These are phyloP conservation scores for Rhynchospora pubera DNA, from an alignment of 176 grass and related monocot genomes.

Conservation along the genomic window DNA sequence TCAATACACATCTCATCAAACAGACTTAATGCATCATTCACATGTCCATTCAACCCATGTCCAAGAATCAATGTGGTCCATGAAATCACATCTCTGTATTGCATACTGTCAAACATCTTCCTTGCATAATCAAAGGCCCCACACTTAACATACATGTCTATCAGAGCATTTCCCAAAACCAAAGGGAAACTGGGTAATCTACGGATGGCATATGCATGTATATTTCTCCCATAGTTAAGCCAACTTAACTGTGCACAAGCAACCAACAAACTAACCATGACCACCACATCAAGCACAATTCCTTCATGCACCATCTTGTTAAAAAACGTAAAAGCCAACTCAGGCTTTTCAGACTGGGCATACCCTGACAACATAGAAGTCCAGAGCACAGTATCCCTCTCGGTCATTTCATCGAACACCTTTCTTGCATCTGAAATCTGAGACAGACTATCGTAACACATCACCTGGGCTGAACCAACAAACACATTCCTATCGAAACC, in stretches of 20 bases:
- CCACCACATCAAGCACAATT: slow-evolving; percentile 45
- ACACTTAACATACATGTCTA: slow-evolving; percentile 73
- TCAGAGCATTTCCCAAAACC: slow-evolving; percentile 45
- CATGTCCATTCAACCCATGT: slow-evolving; percentile 54
- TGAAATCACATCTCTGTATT: slow-evolving; percentile 58
- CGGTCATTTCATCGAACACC: slow-evolving; percentile 57
- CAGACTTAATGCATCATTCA: slow-evolving; percentile 37
- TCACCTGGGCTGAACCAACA: slow-evolving; percentile 48
- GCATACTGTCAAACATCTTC: slow-evolving; percentile 38
- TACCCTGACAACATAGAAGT: slow-evolving; percentile 73
- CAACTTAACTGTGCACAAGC: slow-evolving; percentile 48
- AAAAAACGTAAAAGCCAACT: slow-evolving; percentile 40
- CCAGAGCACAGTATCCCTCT: slow-evolving; percentile 55
- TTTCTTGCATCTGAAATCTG: slow-evolving; percentile 35
- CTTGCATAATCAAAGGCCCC: slow-evolving; percentile 48
- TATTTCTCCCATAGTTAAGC: slow-evolving; percentile 35
- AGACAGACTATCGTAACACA: slow-evolving; percentile 31
- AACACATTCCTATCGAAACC: slow-evolving; percentile 36
- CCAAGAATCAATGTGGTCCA: slow-evolving; percentile 71
- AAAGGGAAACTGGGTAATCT: slow-evolving; percentile 28
- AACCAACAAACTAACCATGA: slow-evolving; percentile 64
- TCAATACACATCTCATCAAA: slow-evolving; percentile 43
- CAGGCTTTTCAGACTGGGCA: slow-evolving; percentile 31
- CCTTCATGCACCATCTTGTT: slow-evolving; percentile 29
- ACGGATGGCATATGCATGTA: slow-evolving; percentile 37